phyloP scores from a whole-genome alignment of 2,329 filamentous ascomycete genomes.

The Aspergillus texensis region DNA sequence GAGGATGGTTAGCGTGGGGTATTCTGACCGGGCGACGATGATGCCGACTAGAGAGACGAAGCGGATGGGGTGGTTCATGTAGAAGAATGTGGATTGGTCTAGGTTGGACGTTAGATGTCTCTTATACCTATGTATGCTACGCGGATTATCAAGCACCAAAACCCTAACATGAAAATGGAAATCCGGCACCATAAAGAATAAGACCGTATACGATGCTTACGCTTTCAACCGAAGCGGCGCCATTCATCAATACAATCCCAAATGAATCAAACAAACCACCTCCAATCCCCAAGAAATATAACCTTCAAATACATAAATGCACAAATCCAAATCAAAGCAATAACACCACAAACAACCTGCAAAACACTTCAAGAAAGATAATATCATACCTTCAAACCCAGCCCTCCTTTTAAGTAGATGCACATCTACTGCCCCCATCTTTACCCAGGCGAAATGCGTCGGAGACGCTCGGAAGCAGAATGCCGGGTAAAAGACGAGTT shows the following conservation, averaged over 20 bases:
- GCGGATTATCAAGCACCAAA: too few relatives aligned
- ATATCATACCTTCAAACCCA: constrained; percentile 55
- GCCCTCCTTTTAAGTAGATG: constrained; percentile 52
- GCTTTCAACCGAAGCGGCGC: neutral
- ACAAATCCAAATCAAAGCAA: neutral
- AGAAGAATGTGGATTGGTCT: constrained; percentile 65
- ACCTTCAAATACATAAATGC: neutral
- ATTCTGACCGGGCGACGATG: constrained; percentile 63
- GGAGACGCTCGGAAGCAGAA: constrained; percentile 63
- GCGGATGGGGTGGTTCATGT: constrained; percentile 73
- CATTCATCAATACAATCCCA: neutral
- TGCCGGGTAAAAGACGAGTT: constrained; percentile 56
- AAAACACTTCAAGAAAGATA: neutral
- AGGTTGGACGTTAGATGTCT: neutral
- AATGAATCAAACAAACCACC: neutral
- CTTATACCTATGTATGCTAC: neutral
- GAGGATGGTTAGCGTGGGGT: constrained; percentile 55
- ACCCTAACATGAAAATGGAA: neutral
- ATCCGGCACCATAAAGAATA: neutral
- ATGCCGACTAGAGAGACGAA: constrained; percentile 73
- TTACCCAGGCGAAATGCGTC: constrained; percentile 67
- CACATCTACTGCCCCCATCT: constrained; percentile 59
- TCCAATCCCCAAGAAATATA: neutral
- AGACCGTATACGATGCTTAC: neutral
- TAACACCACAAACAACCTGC: neutral